phyloP scores from a whole-genome alignment of 208 protist genomes.

The Crithidia brevicula region DNA sequence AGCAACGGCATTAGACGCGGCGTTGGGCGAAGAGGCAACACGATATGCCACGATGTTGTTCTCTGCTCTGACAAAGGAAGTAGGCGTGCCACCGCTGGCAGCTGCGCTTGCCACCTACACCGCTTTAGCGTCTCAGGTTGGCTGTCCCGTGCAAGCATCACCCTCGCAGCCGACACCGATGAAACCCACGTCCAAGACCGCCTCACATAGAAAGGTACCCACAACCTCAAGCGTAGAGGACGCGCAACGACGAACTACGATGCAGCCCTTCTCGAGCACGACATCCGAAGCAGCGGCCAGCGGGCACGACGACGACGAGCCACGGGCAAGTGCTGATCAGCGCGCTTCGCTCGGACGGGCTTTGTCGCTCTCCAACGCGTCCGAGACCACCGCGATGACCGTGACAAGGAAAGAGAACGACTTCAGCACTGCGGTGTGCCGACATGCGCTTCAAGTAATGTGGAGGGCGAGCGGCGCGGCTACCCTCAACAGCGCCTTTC shows the following conservation, averaged over 20 bases:
- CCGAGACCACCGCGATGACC: not conserved
- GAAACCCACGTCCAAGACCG: no score
- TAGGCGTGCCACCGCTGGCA: constrained; percentile 18
- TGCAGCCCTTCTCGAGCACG: no score
- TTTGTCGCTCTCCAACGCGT: constrained; percentile 1
- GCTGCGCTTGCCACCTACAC: constrained; percentile 18
- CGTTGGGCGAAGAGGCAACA: not conserved
- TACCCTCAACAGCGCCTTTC: constrained; percentile 31
- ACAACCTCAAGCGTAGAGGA: no score
- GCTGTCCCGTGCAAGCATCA: not conserved
- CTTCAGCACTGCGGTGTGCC: constrained; percentile 15
- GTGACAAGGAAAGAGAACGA: not conserved
- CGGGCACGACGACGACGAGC: no score
- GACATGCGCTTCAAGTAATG: constrained; percentile 45
- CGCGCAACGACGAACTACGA: no score
- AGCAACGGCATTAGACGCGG: no score
- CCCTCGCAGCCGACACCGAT: not conserved
- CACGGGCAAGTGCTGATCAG: not conserved
- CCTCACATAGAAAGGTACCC: no score
- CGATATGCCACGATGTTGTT: not conserved
- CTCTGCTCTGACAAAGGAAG: constrained; percentile 9
- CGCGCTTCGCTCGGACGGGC: not conserved
- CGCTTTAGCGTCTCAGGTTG: not conserved
- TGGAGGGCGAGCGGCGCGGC: constrained; percentile 59
- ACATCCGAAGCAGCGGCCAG: no score